phyloP scores from a whole-genome alignment of 83 land plant genomes.

The Thuja plicata region DNA sequence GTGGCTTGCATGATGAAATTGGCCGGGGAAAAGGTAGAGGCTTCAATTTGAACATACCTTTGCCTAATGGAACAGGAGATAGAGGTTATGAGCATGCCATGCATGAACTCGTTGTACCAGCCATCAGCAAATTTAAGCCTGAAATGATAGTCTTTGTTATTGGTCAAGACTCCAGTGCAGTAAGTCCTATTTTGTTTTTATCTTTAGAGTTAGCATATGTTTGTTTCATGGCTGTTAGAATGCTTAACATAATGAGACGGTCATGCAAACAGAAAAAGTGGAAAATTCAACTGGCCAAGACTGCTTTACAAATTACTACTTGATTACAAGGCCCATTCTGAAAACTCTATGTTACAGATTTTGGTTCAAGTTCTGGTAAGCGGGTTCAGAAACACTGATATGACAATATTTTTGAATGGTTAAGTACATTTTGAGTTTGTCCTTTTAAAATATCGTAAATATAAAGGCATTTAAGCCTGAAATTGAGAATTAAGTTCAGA shows the following conservation, averaged over 20 bases:
- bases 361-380: no score
- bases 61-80: constrained; percentile 91
- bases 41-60: constrained; percentile 79
- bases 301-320: not conserved
- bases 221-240: not conserved
- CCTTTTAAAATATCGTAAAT: no score
- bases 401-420: no score
- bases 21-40: constrained; percentile 78
- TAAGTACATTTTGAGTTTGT: no score
- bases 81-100: constrained; percentile 74
- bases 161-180: constrained; percentile 93
- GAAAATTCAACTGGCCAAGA: not conserved
- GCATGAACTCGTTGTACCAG: constrained; percentile 75
- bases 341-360: not conserved
- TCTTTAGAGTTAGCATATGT: not conserved
- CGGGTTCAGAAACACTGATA: no score
- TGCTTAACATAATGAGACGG: not conserved
- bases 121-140: constrained; percentile 66
- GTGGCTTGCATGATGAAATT: constrained; percentile 64
- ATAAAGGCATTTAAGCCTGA: no score
- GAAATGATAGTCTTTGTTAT: constrained; percentile 67
- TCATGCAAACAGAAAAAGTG: not conserved
- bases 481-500: no score
- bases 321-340: not conserved
- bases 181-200: constrained; percentile 15